Evolutionary conservation across 2,329 filamentous ascomycete genomes (phyloP), one percentile per base, ranked within the genome.

Genomic region (Pseudopyricularia javanii): DNA sequence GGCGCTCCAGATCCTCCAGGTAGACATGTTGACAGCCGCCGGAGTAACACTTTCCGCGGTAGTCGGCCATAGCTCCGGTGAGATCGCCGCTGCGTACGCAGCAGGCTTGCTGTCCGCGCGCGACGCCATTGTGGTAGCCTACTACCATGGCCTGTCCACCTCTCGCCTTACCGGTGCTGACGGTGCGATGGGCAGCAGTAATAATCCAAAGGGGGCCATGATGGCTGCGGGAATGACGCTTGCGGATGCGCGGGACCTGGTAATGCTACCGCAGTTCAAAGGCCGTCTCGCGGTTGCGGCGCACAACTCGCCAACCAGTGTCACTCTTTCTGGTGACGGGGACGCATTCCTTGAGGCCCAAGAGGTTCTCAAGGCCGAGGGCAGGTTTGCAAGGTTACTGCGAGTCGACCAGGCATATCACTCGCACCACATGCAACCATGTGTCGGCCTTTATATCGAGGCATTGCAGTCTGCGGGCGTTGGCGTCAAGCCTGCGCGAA

Each of bases 311-410:
- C 26, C 33, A 9, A 15, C 22, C 7, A 74, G 69, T 8, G 63
- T 69, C 20, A 76, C 73, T 0, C 56, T 76, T 3, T 74, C 73
- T 2, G 73, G 73, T 1, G 62, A 66, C 30, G 55, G 55, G 1
- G 58, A 62, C 2, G 56, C 53, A 0, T 34, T 58, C 9, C 24
- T 49, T 2, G 50, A 51, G 30, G 52, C 50, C 8, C 40, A 47
- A 1, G 61, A 63, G 15, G 61, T 50, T 7, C 50, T 57, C 12
- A 30, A 43, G 4, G 48, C 30, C 12, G 35, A 22, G 2, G 49
- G 53, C 40, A 24, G 53, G 2, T 59, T 63, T 45, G 54, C 54
- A 4, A 28, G 57, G 9, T 34, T 47, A 7, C 56, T 64, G 11
- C 51, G 52, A 15, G 59, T 63, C 17, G 55, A 61, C 33, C 59